A percentile compares a stretch with the other conserved stretches of the same genome.
Conservation (phyloP, 495 filamentous ascomycete genomes). For the Penicillium flavigenum region DNA sequence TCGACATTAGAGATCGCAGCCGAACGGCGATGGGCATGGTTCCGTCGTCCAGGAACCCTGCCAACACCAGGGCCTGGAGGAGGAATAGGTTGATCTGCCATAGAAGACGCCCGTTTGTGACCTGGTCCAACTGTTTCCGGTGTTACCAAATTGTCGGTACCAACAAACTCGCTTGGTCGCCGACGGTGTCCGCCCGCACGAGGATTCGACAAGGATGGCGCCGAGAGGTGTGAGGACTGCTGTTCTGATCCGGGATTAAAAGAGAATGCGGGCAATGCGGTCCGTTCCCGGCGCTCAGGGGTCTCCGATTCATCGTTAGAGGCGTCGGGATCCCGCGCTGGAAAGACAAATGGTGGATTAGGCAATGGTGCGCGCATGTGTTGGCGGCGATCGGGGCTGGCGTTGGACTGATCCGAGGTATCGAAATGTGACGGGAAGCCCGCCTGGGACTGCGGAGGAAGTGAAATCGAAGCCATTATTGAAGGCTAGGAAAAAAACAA, state of each 20-base stretch:
- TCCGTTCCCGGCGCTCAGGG: conserved; percentile 28
- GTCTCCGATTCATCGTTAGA: conserved; percentile 15
- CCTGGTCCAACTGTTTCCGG: conserved; percentile 59
- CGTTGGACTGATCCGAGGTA: conserved; percentile 20
- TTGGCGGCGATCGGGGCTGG: conserved; percentile 28
- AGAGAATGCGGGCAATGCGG: conserved; percentile 59
- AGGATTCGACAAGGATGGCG: conserved; percentile 30
- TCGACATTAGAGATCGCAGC: conserved; percentile 84
- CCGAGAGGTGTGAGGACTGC: conserved; percentile 32
- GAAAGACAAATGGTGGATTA: conserved; percentile 74
- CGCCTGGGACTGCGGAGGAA: conserved; percentile 39
- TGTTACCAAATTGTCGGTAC: conserved; percentile 62
- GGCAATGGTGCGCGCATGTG: conserved; percentile 53
- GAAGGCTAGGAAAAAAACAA: conserved; percentile 16
- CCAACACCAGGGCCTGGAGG: conserved; percentile 43
- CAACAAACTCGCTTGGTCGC: conserved; percentile 76
- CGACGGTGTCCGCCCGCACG: conserved; percentile 62
- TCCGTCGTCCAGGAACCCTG: conserved; percentile 54
- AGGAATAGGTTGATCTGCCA: conserved; percentile 49
- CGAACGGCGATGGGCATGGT: conserved; percentile 84
- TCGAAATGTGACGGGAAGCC: conserved; percentile 38
- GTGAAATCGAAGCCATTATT: conserved; percentile 45
- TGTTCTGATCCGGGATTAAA: conserved; percentile 57
- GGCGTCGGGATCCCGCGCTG: conserved; percentile 43
- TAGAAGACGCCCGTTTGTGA: conserved; percentile 57